A percentile compares a stretch with the other conserved stretches of the same genome.
Conservation (phyloP, 2,329 filamentous ascomycete genomes). For the Eutypella sp. region DNA sequence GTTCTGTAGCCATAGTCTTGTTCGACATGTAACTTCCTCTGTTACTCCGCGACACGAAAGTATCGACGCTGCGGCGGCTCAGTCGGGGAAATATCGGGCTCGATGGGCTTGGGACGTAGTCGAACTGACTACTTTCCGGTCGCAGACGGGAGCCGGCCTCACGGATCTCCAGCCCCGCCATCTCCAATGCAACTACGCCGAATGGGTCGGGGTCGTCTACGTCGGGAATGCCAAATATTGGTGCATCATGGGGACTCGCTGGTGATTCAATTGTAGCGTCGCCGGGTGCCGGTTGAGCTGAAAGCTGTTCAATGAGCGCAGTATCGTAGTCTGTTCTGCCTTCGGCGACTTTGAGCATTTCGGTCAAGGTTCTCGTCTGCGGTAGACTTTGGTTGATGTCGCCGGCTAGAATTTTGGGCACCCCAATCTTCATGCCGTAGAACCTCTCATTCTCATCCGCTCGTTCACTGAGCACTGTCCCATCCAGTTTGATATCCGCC, state of each 20-base stretch:
- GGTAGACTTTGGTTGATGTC: conserved; percentile 50
- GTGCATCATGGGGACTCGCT: conserved; percentile 29
- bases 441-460: conserved; percentile 57
- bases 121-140: conserved; percentile 74
- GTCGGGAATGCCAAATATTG: conserved; percentile 72
- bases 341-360: conserved; percentile 84
- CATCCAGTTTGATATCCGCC: conserved; percentile 50
- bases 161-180: conserved; percentile 81
- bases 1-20: conserved; percentile 53
- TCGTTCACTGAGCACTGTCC: conserved; percentile 52
- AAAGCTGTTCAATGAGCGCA: conserved; percentile 57
- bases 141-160: conserved; percentile 77
- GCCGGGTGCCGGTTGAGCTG: conserved; percentile 66
- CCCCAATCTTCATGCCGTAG: conserved; percentile 44
- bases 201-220: conserved; percentile 85
- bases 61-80: conserved; percentile 66
- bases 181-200: conserved; percentile 84
- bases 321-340: conserved; percentile 73
- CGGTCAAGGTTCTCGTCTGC: conserved; percentile 59
- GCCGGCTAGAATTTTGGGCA: conserved; percentile 54
- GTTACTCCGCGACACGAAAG: conserved; percentile 53
- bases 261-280: conserved; percentile 59
- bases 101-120: conserved; percentile 70
- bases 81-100: conserved; percentile 63
- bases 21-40: conserved; percentile 72